A percentile compares a stretch with the other conserved stretches of the same genome.
phyloP scores from a whole-genome alignment of 2,329 filamentous ascomycete species.

The Colletotrichum noveboracense region DNA sequence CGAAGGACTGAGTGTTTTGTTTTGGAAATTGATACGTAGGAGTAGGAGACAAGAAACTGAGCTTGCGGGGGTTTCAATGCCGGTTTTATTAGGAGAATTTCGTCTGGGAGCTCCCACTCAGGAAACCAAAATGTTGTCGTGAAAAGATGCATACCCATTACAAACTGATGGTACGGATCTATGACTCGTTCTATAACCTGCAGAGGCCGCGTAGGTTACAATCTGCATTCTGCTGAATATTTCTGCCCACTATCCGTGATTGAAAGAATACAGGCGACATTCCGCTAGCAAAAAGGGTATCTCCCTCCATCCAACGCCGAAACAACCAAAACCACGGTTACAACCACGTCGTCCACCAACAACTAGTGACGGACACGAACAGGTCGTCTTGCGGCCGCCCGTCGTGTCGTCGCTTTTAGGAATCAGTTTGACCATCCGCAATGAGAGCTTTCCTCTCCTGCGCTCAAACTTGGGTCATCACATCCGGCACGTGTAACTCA shows the following conservation, averaged over 20 bases:
- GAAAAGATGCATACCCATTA: neutral
- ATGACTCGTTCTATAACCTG: neutral
- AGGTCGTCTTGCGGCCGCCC: neutral
- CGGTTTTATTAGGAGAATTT: neutral
- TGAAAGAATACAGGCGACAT: neutral
- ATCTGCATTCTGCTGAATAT: neutral
- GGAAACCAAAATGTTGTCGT: neutral
- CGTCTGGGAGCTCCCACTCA: neutral
- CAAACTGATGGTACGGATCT: neutral
- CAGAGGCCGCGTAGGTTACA: neutral
- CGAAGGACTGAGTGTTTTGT: constrained; percentile 36
- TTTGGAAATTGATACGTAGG: neutral
- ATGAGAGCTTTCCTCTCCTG: neutral
- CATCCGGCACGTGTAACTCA: constrained; percentile 48
- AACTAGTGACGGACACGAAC: neutral
- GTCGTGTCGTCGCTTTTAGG: neutral
- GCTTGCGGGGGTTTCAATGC: neutral
- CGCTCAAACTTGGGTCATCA: constrained; percentile 38
- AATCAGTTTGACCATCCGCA: neutral
- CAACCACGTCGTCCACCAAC: neutral
- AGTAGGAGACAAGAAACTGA: neutral
- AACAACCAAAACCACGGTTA: neutral
- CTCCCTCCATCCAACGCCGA: neutral
- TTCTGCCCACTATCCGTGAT: neutral
- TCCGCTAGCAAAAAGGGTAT: neutral